Base-by-base conservation (phyloP, 2,329 filamentous ascomycete genomes). In the Stagonosporopsis vannaccii region DNA sequence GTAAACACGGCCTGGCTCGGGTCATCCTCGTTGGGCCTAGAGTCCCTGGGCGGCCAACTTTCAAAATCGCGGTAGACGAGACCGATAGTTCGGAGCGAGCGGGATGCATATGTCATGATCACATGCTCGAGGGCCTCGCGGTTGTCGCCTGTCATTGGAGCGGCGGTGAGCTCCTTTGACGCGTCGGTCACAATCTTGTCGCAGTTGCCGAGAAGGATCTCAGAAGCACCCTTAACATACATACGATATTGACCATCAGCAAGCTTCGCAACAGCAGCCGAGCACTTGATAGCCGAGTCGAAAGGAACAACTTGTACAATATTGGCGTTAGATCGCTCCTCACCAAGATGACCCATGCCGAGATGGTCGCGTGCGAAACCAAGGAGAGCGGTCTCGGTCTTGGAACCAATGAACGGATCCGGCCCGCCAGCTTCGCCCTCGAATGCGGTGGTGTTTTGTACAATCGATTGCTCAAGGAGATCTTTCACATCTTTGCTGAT, bases 61-160 rank as follows among this genome's bases (percentile, higher is more conserved):
- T 90, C 85, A 63, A 95, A 96, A 66, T 97, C 92, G 52, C 87
- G 89, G 77, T 92, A 96, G 49, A 92, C 82, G 61, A 96, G 84
- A 39, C 88, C 91, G 65, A 97, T 96, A 1, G 92, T 96, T 60
- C 92, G 86, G 28, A 97, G 82, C 7, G 92, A 96, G 17, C 89
- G 84, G 23, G 85, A 86, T 9, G 92, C 92, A 71, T 96, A 97
- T 42, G 82, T 84, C 60, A 88, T 86, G 65, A 96, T 96, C 43
- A 92, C 81, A 20, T 82, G 78, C 62, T 85, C 84, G 60, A 97
- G 72, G 3, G 79, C 81, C 33, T 85, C 78, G 26, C 82, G 80
- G 61, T 88, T 85, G 13, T 85, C 80, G 1, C 79, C 75, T 1
- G 84, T 84, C 59, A 92, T 79, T 1, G 80, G 72, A 13, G 74